Conservation (phyloP, 164 flowering plant species). For the Aristolochia californica region DNA sequence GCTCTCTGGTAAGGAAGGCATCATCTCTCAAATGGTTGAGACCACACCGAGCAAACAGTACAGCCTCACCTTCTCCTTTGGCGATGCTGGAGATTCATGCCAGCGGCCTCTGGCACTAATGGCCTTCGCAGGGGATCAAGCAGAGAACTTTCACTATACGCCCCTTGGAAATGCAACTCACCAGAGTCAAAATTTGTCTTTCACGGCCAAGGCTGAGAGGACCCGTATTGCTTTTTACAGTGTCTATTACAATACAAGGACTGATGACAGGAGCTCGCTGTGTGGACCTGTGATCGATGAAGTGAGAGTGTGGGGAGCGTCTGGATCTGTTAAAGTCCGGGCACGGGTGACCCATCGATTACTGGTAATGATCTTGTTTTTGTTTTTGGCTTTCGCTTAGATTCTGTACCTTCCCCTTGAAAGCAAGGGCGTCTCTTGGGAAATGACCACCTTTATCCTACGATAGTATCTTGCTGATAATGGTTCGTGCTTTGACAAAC, state of each 20-base stretch:
- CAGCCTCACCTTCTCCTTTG: slow-evolving; percentile 51
- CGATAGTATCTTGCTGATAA: too few species aligned
- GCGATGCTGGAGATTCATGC: slow-evolving; percentile 78
- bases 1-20: slow-evolving; percentile 95
- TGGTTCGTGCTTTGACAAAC: too few species aligned
- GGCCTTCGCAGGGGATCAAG: slow-evolving; percentile 96
- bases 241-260: slow-evolving; percentile 80
- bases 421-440: too few species aligned
- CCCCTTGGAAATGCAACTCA: slow-evolving; percentile 48
- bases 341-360: slow-evolving; percentile 16
- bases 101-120: slow-evolving; percentile 72
- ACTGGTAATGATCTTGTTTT: slow-evolving; percentile 4
- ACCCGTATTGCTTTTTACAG: slow-evolving; percentile 88
- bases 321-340: slow-evolving; percentile 25
- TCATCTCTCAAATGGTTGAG: slow-evolving; percentile 85
- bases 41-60: slow-evolving; percentile 58
- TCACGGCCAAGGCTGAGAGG: slow-evolving; percentile 91
- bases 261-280: slow-evolving; percentile 76
- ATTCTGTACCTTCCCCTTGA: neutral
- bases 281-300: slow-evolving; percentile 98
- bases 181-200: slow-evolving; percentile 44
- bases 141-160: slow-evolving; percentile 61
- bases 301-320: slow-evolving; percentile 62
- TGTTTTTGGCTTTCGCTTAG: neutral
- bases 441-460: too few species aligned